Percentiles rank a stretch among this genome's conserved stretches.
Evolutionary conservation across 805 yeast species (phyloP).

Genomic region (Cyberlindnera mississippiensis): DNA sequence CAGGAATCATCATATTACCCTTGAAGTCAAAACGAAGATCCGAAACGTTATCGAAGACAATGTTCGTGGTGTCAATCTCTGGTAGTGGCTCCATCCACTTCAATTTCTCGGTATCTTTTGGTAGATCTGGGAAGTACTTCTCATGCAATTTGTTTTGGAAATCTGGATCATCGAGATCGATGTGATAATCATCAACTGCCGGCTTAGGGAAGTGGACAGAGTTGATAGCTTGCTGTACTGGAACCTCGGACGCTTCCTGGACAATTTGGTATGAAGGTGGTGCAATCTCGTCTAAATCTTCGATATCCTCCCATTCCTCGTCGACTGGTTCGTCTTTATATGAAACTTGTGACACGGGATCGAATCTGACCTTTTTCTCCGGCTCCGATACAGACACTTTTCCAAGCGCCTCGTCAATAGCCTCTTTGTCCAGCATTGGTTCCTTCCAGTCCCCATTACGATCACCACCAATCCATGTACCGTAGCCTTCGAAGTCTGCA

Average conservation of each 20-base stretch:
- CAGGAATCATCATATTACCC: slow-evolving; percentile 69
- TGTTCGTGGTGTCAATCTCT: slow-evolving; percentile 31
- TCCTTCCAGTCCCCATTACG: slow-evolving; percentile 24
- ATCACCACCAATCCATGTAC: slow-evolving; percentile 31
- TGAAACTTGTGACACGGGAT: slow-evolving; percentile 27
- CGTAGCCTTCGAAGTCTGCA: slow-evolving; percentile 25
- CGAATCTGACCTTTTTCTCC: slow-evolving; percentile 32
- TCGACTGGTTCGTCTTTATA: slow-evolving; percentile 24
- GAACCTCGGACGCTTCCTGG: slow-evolving; percentile 40
- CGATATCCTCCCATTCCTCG: slow-evolving; percentile 47
- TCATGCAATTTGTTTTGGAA: slow-evolving; percentile 77
- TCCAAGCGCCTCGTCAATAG: slow-evolving; percentile 22
- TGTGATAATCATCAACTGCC: slow-evolving; percentile 37
- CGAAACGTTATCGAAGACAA: slow-evolving; percentile 43
- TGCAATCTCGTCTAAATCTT: slow-evolving; percentile 46
- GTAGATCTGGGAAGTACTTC: slow-evolving; percentile 86
- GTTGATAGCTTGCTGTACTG: slow-evolving; percentile 37
- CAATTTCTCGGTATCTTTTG: slow-evolving; percentile 72
- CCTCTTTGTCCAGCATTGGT: slow-evolving; percentile 16
- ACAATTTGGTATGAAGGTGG: slow-evolving; percentile 47
- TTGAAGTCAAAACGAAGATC: slow-evolving; percentile 85
- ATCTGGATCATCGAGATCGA: slow-evolving; percentile 72
- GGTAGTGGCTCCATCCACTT: slow-evolving; percentile 88
- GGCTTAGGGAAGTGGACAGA: slow-evolving; percentile 69
- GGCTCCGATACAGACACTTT: slow-evolving; percentile 1